These are phyloP conservation scores for Vitis amurensis DNA, from an alignment of 164 flowering plant species.

Conservation along the genomic window DNA sequence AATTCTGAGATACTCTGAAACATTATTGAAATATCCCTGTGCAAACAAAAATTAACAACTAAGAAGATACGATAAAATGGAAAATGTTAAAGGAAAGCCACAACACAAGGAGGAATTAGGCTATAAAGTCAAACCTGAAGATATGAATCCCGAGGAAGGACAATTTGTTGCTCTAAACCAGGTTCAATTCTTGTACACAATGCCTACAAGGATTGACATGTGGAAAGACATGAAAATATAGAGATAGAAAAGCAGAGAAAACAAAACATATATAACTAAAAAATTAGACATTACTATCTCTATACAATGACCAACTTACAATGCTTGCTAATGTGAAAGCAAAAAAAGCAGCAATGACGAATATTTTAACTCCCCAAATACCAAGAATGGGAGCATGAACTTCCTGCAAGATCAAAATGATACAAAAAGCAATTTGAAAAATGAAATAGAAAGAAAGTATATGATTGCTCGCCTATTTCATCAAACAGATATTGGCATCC, in stretches of 20 bases:
- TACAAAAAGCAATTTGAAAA: neutral
- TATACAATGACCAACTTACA: slow-evolving; percentile 49
- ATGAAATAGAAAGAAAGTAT: neutral
- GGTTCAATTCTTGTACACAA: slow-evolving; percentile 79
- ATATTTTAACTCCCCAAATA: slow-evolving; percentile 77
- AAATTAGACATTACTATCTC: neutral
- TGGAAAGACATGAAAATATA: neutral
- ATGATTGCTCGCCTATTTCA: neutral
- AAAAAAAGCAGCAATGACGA: slow-evolving; percentile 61
- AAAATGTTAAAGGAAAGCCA: neutral
- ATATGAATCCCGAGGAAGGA: slow-evolving; percentile 94
- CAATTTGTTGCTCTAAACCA: slow-evolving; percentile 90
- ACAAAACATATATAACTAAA: neutral
- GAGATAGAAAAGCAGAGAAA: neutral
- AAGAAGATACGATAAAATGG: neutral
- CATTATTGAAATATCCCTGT: slow-evolving; percentile 84
- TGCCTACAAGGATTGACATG: slow-evolving; percentile 46
- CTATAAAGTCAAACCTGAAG: slow-evolving; percentile 66
- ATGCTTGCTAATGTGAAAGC: slow-evolving; percentile 84
- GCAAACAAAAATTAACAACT: slow-evolving; percentile 1
- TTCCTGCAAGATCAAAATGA: slow-evolving; percentile 46
- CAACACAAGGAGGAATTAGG: neutral
- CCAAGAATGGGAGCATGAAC: slow-evolving; percentile 86
- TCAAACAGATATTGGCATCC: no score
- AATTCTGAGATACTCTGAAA: slow-evolving; percentile 76